Conservation (phyloP, 2,329 filamentous ascomycete genomes). For the Arachnomyces sp. region DNA sequence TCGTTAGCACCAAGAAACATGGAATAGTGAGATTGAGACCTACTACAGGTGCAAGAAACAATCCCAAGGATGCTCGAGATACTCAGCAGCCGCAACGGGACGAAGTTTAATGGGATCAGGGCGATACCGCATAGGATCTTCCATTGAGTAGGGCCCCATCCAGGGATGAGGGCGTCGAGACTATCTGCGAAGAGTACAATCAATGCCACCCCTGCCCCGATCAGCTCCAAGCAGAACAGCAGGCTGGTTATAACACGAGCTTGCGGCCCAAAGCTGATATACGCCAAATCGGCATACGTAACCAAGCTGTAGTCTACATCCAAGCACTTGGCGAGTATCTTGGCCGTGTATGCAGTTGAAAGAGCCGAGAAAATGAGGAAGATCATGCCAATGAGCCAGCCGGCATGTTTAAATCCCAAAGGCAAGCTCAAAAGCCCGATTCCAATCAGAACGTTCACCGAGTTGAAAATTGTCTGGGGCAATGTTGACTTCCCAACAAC, state of each 20-base stretch:
- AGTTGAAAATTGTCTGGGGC: slow-evolving; percentile 93
- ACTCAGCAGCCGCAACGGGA: slow-evolving; percentile 74
- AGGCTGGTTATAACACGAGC: slow-evolving; percentile 76
- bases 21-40: slow-evolving; percentile 33
- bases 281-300: slow-evolving; percentile 90
- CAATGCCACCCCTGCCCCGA: slow-evolving; percentile 81
- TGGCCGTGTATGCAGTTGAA: slow-evolving; percentile 78
- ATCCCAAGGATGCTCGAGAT: slow-evolving; percentile 93
- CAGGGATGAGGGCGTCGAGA: slow-evolving; percentile 67
- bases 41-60: slow-evolving; percentile 77
- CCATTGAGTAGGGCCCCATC: slow-evolving; percentile 62
- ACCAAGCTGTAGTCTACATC: slow-evolving; percentile 77
- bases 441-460: slow-evolving; percentile 84
- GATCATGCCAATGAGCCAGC: slow-evolving; percentile 73
- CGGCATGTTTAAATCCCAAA: slow-evolving; percentile 76
- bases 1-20: slow-evolving; percentile 20
- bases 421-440: slow-evolving; percentile 84
- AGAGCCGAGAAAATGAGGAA: slow-evolving; percentile 66
- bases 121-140: slow-evolving; percentile 75
- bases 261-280: slow-evolving; percentile 74
- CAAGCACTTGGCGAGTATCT: slow-evolving; percentile 77
- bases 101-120: slow-evolving; percentile 72
- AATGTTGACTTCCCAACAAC: slow-evolving; percentile 91
- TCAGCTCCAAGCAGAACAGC: slow-evolving; percentile 77
- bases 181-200: slow-evolving; percentile 92